Conservation (phyloP, 202 grass and related monocot genomes). For the Dendrocalamus latiflorus region DNA sequence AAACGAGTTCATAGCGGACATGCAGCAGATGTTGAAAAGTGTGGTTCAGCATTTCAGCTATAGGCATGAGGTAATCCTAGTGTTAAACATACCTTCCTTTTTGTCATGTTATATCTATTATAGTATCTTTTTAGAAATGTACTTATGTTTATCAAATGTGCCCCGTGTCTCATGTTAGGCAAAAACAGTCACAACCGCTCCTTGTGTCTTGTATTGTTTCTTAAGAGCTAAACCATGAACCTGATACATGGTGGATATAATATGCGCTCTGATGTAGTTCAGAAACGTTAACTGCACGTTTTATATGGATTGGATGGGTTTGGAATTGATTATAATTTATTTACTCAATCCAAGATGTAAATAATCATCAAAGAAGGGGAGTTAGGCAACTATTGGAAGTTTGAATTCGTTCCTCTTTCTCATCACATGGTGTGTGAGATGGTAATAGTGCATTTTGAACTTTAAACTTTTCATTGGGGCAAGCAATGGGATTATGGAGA, state of each 20-base stretch:
- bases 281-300: not conserved
- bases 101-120: not conserved
- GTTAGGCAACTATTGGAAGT: not conserved
- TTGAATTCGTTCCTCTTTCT: not conserved
- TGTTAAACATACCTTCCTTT: not conserved
- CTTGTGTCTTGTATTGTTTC: not conserved
- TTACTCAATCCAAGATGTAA: not conserved
- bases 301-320: not conserved
- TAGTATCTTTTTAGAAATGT: not conserved
- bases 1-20: conserved; percentile 78
- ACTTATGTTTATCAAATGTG: not conserved
- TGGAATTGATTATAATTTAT: not conserved
- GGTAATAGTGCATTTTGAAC: not conserved
- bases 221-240: not conserved
- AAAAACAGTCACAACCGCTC: not conserved
- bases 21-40: conserved; percentile 91
- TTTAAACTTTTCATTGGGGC: not conserved
- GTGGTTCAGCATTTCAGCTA: conserved; percentile 80
- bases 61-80: conserved; percentile 42
- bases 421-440: not conserved
- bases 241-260: not conserved
- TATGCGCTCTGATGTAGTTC: not conserved
- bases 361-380: not conserved
- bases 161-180: not conserved
- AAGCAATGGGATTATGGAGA: not conserved